A percentile compares a stretch with the other conserved stretches of the same genome.
phyloP scores from a whole-genome alignment of 108 stramenopile species.

The Skeletonema tropicum region DNA sequence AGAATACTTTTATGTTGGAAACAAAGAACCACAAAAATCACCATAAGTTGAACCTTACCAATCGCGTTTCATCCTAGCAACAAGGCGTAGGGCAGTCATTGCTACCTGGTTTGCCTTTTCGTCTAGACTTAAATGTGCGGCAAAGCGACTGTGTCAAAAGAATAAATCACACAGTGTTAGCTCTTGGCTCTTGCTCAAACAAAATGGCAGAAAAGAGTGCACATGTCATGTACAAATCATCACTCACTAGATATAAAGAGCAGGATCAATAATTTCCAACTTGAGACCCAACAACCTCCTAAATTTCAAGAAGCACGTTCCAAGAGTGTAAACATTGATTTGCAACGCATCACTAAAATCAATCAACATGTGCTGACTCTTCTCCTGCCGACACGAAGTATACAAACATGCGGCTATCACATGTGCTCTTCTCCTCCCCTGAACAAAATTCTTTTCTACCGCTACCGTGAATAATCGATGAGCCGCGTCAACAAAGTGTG shows the following conservation, averaged over 20 bases:
- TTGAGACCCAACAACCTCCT: constrained; percentile 89
- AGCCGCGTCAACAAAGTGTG: constrained; percentile 90
- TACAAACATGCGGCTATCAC: constrained; percentile 98
- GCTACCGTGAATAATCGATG: constrained; percentile 92
- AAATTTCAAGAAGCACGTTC: constrained; percentile 97
- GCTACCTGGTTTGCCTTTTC: constrained; percentile 90
- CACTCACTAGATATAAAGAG: constrained; percentile 93
- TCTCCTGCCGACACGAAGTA: constrained; percentile 96
- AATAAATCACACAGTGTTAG: neutral
- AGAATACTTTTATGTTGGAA: no score
- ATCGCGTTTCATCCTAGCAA: constrained; percentile 97
- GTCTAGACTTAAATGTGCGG: constrained; percentile 94
- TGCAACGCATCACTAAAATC: constrained; percentile 98
- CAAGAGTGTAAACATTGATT: constrained; percentile 97
- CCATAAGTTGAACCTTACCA: constrained; percentile 43
- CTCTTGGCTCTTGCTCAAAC: neutral
- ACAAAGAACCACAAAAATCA: no score
- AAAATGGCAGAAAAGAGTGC: neutral
- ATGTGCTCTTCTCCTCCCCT: constrained; percentile 88
- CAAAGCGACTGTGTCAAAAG: constrained; percentile 78
- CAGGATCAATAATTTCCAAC: constrained; percentile 95
- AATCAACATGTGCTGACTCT: constrained; percentile 97
- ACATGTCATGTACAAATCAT: neutral
- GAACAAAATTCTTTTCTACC: constrained; percentile 95
- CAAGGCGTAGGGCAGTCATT: constrained; percentile 89